A percentile compares a stretch with the other conserved stretches of the same genome.
phyloP scores from a whole-genome alignment of 257 asterid species.

The Solanum boliviense region DNA sequence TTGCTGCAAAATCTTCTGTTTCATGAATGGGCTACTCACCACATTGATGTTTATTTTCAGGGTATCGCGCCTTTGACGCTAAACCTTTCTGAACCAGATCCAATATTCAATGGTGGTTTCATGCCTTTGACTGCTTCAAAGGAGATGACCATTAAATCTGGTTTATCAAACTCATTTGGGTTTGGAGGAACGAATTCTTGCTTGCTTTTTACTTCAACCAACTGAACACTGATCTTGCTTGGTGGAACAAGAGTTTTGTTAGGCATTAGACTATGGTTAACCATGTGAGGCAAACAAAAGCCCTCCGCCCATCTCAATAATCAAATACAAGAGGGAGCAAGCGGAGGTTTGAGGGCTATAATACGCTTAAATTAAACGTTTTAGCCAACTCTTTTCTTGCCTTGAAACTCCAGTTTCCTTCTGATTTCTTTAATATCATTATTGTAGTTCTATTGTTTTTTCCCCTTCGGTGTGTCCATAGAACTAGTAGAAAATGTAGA shows the following conservation, averaged over 20 bases:
- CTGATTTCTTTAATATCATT: neutral
- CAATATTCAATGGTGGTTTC: slow-evolving; percentile 49
- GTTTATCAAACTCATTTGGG: slow-evolving; percentile 91
- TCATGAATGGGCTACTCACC: neutral
- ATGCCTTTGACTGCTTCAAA: slow-evolving; percentile 68
- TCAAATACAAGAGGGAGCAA: neutral
- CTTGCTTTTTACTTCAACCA: slow-evolving; percentile 56
- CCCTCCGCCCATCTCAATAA: neutral
- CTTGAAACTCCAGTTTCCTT: neutral
- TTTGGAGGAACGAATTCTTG: slow-evolving; percentile 94
- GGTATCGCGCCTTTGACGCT: slow-evolving; percentile 75
- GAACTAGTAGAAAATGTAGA: neutral
- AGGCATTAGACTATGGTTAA: neutral
- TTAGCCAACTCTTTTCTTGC: neutral
- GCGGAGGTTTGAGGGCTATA: neutral
- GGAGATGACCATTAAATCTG: slow-evolving; percentile 60
- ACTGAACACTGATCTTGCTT: slow-evolving; percentile 10
- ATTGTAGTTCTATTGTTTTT: neutral
- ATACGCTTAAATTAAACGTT: neutral
- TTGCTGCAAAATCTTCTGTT: neutral
- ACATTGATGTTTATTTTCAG: slow-evolving; percentile 27
- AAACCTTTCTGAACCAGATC: slow-evolving; percentile 65
- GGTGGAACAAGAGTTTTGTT: neutral
- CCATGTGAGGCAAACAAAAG: neutral
- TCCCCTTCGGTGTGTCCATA: neutral